A percentile compares a stretch with the other conserved stretches of the same genome.
These are phyloP conservation scores for Vanrija humicola DNA, from an alignment of 1,284 basidiomycete genomes.

Conservation along the genomic window DNA sequence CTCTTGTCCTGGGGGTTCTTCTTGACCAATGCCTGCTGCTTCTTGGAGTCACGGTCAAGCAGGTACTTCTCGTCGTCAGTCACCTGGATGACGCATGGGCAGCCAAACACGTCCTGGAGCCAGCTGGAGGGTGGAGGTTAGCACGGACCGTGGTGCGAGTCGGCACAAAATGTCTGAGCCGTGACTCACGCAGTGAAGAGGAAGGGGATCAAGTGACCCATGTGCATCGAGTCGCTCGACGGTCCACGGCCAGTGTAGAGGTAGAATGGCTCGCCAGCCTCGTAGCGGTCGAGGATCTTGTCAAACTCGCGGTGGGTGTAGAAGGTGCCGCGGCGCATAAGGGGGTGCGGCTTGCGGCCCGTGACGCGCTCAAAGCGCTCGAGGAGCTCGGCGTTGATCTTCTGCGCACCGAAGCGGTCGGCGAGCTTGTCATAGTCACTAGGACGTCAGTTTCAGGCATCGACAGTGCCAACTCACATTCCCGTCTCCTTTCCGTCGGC, in stretches of 20 bases:
- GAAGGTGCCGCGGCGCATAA: slow-evolving; percentile 89
- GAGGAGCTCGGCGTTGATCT: slow-evolving; percentile 71
- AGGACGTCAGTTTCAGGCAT: slow-evolving; percentile 3
- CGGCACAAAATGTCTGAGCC: background rate
- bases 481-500: slow-evolving; percentile 82
- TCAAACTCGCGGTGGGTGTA: slow-evolving; percentile 97
- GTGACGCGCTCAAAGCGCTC: slow-evolving; percentile 89
- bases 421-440: slow-evolving; percentile 94
- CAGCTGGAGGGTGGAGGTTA: slow-evolving; percentile 57
- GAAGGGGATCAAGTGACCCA: slow-evolving; percentile 97
- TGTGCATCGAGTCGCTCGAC: slow-evolving; percentile 93
- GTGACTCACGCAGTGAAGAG: slow-evolving; percentile 83
- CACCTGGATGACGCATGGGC: slow-evolving; percentile 89
- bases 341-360: slow-evolving; percentile 82
- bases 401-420: slow-evolving; percentile 86
- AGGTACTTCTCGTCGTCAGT: slow-evolving; percentile 99
- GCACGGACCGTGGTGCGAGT: background rate
- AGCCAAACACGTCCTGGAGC: slow-evolving; percentile 94
- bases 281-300: slow-evolving; percentile 89
- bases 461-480: slow-evolving; percentile 52
- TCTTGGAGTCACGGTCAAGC: slow-evolving; percentile 75
- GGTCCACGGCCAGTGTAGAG: slow-evolving; percentile 97
- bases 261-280: slow-evolving; percentile 96
- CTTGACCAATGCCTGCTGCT: slow-evolving; percentile 44
- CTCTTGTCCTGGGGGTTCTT: slow-evolving; percentile 53